Evolutionary conservation across 345 rosid genomes (phyloP), one percentile per base, ranked within the genome.

Genomic region (Corchorus olitorius): DNA sequence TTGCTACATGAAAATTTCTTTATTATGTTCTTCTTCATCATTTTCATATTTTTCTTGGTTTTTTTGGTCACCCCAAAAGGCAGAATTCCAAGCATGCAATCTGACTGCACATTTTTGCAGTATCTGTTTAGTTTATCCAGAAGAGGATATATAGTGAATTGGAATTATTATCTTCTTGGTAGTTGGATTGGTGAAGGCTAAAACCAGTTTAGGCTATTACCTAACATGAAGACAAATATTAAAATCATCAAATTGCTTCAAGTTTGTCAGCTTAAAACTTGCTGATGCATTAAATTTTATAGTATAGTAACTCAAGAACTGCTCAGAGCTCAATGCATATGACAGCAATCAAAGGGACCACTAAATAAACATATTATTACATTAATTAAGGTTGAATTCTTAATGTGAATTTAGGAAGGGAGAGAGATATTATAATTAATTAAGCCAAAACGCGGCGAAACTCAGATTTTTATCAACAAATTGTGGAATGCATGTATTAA

Each of bases 101-200:
- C 12, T 55, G 60, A 55, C 17, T 50, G 16, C n/a, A 50, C 6
- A 64, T 3, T 1, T 60, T 33, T 33, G 65, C 46, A 37, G 3
- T 63, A 20, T 39, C 11, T 16, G 69, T 19, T 27, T n/a, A 41
- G 62, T 58, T 9, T 34, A 34, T 62, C n/a, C 4, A 37, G 8
- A 63, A 14, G 67, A 63, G 46, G 22, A 12, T 27, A 27, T 27
- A 27, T 3, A 6, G 68, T 2, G 1, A 34, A 64, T 17, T 35
- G 48, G 15, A 64, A 35, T 16, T 15, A 49, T 41, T 17, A 64
- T 14, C 22, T 27, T 49, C 17, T 54, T 54, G 35, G 34, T 17
- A 71, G 48, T 12, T 53, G 0, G 55, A 14, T 11, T 68, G 65
- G 75, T 60, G 55, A 70, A 79, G 82, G 75, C 54, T 62, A 3